Evolutionary conservation across 2,329 filamentous ascomycete genomes (phyloP), one percentile per base, ranked within the genome.

Genomic region (Talaromyces sp.): DNA sequence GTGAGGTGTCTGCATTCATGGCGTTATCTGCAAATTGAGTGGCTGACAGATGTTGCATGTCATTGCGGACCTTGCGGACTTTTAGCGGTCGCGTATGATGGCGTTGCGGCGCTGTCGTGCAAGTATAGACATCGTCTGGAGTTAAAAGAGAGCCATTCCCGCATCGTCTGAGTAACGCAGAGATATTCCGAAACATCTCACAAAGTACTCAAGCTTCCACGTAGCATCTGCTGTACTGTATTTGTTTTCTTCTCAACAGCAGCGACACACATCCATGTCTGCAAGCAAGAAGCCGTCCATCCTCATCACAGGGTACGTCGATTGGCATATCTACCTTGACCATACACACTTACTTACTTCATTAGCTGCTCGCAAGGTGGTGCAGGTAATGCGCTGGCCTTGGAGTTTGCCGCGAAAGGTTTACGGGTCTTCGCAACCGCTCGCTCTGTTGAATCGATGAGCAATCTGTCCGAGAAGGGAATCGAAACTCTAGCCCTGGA

Each of bases 391-490:
- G 58, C 44, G 14, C 11, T 60, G 33, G 58, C 58, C 52, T 60
- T 60, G 40, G 58, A 60, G 16, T 60, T 60, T 40, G 58, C 58
- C 31, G 33, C 58, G 23, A 33, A 12, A 60, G 58, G 58, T 16
- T 25, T 60, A 35, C 58, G 58, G 40, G 58, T 60, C 3, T 60
- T 60, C 11, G 58, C 58, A 40, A 60, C 58, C 28, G 58, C 58
- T 40, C 58, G 58, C 21, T 60, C 58, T 6, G 5, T 60, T 14
- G 18, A 7, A 28, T 60, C 58, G 31, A 60, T 60, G 58, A 60
- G 44, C 44, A 60, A 60, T 52, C 46, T 60, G 58, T 7, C 42
- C 4, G 44, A 60, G 14, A 60, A 42, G 4, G 58, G 58, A 40
- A 60, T 60, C 35, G 58, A 60, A 18, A 60, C 44, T 52, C 44